Conservation (phyloP, 2,329 filamentous ascomycete genomes). For the Ophiostoma australiae region DNA sequence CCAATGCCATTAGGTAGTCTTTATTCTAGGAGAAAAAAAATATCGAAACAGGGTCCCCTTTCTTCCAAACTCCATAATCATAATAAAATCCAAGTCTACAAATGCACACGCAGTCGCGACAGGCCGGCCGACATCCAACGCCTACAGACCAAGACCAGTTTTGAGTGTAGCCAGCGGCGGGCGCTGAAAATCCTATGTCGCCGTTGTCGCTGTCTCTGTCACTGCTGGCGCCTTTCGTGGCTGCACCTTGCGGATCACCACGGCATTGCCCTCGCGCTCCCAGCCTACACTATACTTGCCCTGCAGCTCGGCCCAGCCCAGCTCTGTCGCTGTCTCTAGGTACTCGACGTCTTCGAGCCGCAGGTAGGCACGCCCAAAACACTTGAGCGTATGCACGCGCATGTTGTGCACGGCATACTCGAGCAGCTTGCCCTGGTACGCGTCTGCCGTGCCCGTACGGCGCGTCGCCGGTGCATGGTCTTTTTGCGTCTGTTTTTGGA, state of each 20-base stretch:
- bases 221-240: slow-evolving; percentile 23
- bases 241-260: slow-evolving; percentile 60
- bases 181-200: slow-evolving; percentile 1
- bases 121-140: background rate
- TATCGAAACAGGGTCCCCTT: background rate
- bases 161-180: background rate
- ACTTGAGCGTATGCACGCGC: slow-evolving; percentile 74
- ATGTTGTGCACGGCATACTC: slow-evolving; percentile 74
- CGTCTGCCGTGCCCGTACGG: slow-evolving; percentile 57
- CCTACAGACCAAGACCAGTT: background rate
- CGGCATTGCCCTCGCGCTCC: slow-evolving; percentile 66
- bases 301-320: slow-evolving; percentile 66
- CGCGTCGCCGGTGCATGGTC: background rate
- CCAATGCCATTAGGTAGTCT: background rate
- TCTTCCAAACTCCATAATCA: background rate
- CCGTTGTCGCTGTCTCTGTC: background rate
- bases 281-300: slow-evolving; percentile 73
- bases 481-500: slow-evolving; percentile 28
- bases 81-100: background rate
- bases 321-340: slow-evolving; percentile 63
- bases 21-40: background rate
- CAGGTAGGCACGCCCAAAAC: slow-evolving; percentile 77
- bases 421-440: slow-evolving; percentile 72
- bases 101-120: background rate
- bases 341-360: slow-evolving; percentile 58